Evolutionary conservation across 371 early-diverging fungal genomes (phyloP).

Genomic region (Lichtheimia corymbifera): DNA sequence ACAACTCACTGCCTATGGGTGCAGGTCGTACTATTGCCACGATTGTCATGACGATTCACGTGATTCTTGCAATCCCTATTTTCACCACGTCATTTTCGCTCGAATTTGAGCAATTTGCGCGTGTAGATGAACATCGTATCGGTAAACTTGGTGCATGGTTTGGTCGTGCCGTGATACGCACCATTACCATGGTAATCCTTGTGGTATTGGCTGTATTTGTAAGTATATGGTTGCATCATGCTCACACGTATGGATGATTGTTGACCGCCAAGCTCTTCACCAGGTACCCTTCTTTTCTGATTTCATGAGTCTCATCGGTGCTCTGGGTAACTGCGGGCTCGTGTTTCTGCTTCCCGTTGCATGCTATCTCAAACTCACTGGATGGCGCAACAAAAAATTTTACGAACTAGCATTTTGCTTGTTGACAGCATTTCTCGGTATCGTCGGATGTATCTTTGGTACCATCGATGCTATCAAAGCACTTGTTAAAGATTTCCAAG

Average conservation of each 20-base stretch:
- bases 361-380: conserved; percentile 65
- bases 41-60: conserved; percentile 84
- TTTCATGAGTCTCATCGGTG: conserved; percentile 77
- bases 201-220: conserved; percentile 57
- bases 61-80: conserved; percentile 83
- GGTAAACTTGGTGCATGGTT: conserved; percentile 51
- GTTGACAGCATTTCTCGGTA: conserved; percentile 58
- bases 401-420: conserved; percentile 53
- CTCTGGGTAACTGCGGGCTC: conserved; percentile 65
- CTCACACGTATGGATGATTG: too few species aligned
- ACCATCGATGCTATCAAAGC: conserved; percentile 57
- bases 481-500: conserved; percentile 10
- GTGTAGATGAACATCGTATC: conserved; percentile 33
- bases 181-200: conserved; percentile 49
- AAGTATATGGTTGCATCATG: not conserved
- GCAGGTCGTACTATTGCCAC: conserved; percentile 63
- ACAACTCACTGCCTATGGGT: conserved; percentile 68
- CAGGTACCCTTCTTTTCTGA: conserved; percentile 67
- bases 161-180: conserved; percentile 55
- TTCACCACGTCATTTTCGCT: conserved; percentile 82
- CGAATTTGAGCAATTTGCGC: conserved; percentile 64
- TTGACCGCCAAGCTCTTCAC: too few species aligned
- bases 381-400: conserved; percentile 45
- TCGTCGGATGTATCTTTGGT: conserved; percentile 64
- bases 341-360: conserved; percentile 73